Conservation (phyloP, 2,329 filamentous ascomycete genomes). For the Colletotrichum godetiae region DNA sequence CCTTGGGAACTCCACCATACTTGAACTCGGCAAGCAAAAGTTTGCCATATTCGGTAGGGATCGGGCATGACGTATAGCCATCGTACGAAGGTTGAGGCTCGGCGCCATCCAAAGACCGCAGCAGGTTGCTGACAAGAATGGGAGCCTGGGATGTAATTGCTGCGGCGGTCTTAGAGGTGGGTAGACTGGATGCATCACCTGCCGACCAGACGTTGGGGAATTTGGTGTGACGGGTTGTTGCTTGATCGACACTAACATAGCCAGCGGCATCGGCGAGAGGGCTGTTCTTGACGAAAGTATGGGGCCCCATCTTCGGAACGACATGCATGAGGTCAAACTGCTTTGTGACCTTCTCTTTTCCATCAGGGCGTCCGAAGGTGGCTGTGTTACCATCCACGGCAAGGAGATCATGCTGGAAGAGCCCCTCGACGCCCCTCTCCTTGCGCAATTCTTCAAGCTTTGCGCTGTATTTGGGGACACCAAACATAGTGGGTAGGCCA, state of each 20-base stretch:
- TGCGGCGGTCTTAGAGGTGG: constrained; percentile 67
- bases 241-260: constrained; percentile 67
- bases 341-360: constrained; percentile 55
- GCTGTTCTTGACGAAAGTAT: constrained; percentile 65
- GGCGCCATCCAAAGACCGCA: constrained; percentile 57
- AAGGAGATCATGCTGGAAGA: constrained; percentile 69
- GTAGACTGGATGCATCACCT: constrained; percentile 69
- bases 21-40: constrained; percentile 74
- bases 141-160: constrained; percentile 64
- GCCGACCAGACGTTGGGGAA: constrained; percentile 69
- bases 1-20: constrained; percentile 71
- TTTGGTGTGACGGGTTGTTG: constrained; percentile 63
- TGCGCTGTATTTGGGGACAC: constrained; percentile 68
- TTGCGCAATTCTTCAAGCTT: constrained; percentile 63
- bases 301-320: constrained; percentile 69
- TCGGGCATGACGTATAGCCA: constrained; percentile 67
- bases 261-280: constrained; percentile 65
- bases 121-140: constrained; percentile 60
- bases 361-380: constrained; percentile 57
- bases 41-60: constrained; percentile 68
- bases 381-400: constrained; percentile 64
- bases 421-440: constrained; percentile 66
- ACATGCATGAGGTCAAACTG: constrained; percentile 67
- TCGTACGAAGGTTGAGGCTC: constrained; percentile 58
- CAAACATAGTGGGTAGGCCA: constrained; percentile 67